A percentile compares a stretch with the other conserved stretches of the same genome.
Conservation (phyloP, 257 asterid species). For the Nicotiana tabacum region DNA sequence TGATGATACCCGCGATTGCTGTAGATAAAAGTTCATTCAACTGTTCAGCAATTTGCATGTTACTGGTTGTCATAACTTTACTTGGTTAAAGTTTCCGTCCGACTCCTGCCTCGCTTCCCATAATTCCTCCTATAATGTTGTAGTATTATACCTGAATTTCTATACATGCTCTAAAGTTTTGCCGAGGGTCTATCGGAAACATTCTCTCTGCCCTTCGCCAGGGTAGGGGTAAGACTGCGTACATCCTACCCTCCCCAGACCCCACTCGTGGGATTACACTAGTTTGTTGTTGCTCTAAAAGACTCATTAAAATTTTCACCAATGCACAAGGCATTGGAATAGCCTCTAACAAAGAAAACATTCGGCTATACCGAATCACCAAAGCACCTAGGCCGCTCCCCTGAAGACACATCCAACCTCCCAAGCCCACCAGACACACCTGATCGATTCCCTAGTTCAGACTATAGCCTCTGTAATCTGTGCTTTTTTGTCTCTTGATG, state of each 20-base stretch:
- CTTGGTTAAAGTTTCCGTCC: neutral
- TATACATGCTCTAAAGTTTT: neutral
- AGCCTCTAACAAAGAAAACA: neutral
- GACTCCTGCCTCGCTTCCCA: neutral
- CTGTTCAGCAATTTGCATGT: neutral
- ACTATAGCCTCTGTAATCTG: neutral
- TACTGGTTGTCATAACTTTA: neutral
- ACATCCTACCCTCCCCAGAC: too few species aligned
- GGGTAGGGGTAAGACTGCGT: too few species aligned
- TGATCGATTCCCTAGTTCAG: neutral
- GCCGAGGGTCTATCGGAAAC: too few species aligned
- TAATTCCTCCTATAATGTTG: neutral
- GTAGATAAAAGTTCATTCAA: neutral
- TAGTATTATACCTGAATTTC: neutral
- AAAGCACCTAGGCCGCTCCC: neutral
- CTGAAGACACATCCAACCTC: neutral
- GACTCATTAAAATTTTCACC: neutral
- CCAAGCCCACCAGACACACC: neutral
- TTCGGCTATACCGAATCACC: neutral
- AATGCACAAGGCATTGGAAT: neutral
- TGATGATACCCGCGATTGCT: neutral
- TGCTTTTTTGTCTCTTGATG: neutral
- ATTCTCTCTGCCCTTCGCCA: too few species aligned
- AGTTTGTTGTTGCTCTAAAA: neutral
- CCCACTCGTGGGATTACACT: too few species aligned